A percentile compares a stretch with the other conserved stretches of the same genome.
Conservation (phyloP, 2,329 filamentous ascomycete species). For the Rhytidhysteron rufulum region DNA sequence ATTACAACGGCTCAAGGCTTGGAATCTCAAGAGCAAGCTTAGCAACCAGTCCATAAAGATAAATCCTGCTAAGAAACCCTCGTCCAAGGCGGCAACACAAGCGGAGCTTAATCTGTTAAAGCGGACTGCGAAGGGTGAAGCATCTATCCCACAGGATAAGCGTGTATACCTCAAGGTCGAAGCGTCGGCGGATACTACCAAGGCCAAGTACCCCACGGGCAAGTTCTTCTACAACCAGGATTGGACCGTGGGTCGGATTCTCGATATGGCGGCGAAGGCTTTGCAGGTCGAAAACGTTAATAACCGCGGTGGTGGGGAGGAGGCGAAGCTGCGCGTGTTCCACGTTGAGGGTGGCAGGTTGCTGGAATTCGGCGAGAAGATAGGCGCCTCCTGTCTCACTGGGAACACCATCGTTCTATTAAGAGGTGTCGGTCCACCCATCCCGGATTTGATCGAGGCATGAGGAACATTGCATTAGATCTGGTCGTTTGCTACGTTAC, state of each 20-base stretch:
- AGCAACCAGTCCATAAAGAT: too few species aligned
- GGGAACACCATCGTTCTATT: slow-evolving; percentile 90
- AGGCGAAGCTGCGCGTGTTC: slow-evolving; percentile 79
- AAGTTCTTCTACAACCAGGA: slow-evolving; percentile 56
- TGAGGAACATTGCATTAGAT: too few species aligned
- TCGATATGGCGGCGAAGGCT: slow-evolving; percentile 73
- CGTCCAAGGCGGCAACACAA: slow-evolving; percentile 57
- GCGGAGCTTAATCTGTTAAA: slow-evolving; percentile 75
- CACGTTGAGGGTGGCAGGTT: slow-evolving; percentile 87
- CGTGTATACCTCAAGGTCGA: slow-evolving; percentile 89
- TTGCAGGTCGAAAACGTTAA: slow-evolving; percentile 82
- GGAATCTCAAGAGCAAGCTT: too few species aligned
- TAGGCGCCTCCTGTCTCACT: slow-evolving; percentile 67
- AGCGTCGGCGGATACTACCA: slow-evolving; percentile 81
- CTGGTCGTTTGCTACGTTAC: neutral
- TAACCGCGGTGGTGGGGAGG: slow-evolving; percentile 70
- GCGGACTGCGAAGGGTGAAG: slow-evolving; percentile 84
- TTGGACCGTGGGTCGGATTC: slow-evolving; percentile 82
- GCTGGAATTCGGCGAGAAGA: slow-evolving; percentile 82
- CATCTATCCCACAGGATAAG: slow-evolving; percentile 74
- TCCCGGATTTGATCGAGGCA: slow-evolving; percentile 64
- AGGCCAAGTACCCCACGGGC: slow-evolving; percentile 70
- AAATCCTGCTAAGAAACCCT: too few species aligned
- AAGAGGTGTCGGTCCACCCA: slow-evolving; percentile 75
- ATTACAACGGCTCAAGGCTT: slow-evolving; percentile 71